Evolutionary conservation across 371 early-diverging fungal genomes (phyloP).

Genomic region (Phascolomyces articulosus): DNA sequence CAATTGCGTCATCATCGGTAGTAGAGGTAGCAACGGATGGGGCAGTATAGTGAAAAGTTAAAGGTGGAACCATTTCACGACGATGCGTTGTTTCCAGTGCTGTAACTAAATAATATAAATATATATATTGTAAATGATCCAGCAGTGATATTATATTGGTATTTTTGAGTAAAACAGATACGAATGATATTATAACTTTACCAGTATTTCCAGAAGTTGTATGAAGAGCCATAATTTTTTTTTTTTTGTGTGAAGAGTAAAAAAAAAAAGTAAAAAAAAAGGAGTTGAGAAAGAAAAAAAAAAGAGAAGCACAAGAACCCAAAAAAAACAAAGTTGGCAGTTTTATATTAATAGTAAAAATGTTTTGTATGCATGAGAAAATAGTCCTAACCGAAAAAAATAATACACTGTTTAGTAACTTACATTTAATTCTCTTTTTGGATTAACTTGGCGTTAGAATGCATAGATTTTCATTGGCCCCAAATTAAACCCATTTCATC

Average conservation of each 20-base stretch:
- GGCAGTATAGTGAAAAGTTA: background rate
- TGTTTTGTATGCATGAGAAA: background rate
- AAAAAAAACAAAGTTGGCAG: slow-evolving; percentile 4
- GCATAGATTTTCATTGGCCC: background rate
- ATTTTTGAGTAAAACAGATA: no score
- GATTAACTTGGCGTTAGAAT: background rate
- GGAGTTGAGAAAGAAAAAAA: background rate
- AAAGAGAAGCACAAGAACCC: background rate
- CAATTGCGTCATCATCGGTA: background rate
- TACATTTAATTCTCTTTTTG: background rate
- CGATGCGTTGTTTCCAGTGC: background rate
- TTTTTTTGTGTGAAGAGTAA: no score
- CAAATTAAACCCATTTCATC: no score
- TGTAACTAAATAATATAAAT: background rate
- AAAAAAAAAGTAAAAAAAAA: background rate
- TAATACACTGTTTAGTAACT: background rate
- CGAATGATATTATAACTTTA: no score
- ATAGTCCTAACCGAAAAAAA: background rate
- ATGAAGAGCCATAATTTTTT: background rate
- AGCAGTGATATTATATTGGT: no score
- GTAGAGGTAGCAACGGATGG: background rate
- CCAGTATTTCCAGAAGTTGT: slow-evolving; percentile 1
- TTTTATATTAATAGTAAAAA: background rate
- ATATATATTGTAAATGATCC: background rate
- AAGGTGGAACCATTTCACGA: background rate